These are phyloP conservation scores for Gryganskiella cystojenkinii DNA, from an alignment of 192 early-diverging fungal species.

Conservation along the genomic window DNA sequence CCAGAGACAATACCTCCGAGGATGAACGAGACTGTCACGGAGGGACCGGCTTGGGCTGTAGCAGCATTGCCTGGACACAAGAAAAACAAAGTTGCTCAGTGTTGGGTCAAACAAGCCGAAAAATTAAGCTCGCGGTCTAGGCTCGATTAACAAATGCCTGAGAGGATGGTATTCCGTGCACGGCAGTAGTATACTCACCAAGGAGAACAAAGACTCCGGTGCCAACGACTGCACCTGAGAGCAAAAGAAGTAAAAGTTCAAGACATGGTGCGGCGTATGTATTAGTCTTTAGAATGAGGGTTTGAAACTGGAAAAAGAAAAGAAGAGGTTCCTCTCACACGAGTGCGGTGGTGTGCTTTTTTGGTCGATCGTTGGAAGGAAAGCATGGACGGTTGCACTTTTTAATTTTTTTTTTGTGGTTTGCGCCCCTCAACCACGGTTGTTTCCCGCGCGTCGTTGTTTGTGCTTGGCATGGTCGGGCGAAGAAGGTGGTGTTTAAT, in stretches of 20 bases:
- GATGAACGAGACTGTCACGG: slow-evolving; percentile 83
- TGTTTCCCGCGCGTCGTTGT: too few species aligned
- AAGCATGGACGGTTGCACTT: not conserved
- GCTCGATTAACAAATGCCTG: not conserved
- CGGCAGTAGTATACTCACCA: slow-evolving; percentile 8
- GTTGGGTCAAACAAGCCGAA: too few species aligned
- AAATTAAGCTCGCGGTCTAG: not conserved
- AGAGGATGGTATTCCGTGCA: not conserved
- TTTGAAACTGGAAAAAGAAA: not conserved
- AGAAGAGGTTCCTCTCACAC: not conserved
- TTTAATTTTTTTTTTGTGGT: not conserved
- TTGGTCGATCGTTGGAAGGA: not conserved
- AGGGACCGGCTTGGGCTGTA: slow-evolving; percentile 81
- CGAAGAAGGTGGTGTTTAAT: too few species aligned
- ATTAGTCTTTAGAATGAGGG: too few species aligned
- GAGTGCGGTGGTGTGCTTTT: too few species aligned
- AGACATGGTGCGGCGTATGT: not conserved
- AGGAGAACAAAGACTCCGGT: slow-evolving; percentile 48
- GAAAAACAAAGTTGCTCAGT: too few species aligned
- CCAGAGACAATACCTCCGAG: slow-evolving; percentile 80
- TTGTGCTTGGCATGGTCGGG: too few species aligned
- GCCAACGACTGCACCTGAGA: slow-evolving; percentile 49
- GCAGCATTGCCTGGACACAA: slow-evolving; percentile 71
- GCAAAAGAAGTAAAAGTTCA: not conserved
- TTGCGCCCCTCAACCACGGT: not conserved